Evolutionary conservation across 2,329 filamentous ascomycete species (phyloP).

Genomic region (Coniochaeta pulveracea): DNA sequence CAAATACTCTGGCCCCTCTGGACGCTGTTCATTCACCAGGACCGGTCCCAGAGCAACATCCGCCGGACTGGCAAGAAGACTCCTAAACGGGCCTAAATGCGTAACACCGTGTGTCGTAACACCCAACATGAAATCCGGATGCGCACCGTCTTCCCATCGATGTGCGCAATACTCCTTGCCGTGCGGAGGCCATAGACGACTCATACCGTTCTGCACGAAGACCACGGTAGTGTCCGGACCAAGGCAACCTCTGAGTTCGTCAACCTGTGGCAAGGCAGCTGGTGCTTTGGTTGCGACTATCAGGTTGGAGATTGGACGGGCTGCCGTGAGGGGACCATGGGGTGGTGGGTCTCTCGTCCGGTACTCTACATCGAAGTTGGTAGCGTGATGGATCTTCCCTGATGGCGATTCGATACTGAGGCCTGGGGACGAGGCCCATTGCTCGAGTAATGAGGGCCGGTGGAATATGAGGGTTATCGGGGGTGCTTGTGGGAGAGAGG

Average conservation of each 20-base stretch:
- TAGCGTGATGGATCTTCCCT: conserved; percentile 17
- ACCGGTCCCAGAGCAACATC: conserved; percentile 36
- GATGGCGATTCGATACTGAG: conserved; percentile 31
- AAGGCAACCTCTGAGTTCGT: conserved; percentile 48
- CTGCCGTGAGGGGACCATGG: no score
- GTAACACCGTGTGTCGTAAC: conserved; percentile 46
- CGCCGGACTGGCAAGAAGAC: conserved; percentile 39
- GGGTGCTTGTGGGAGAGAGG: conserved; percentile 45
- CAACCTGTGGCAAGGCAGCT: conserved; percentile 50
- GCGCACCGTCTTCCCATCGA: conserved; percentile 23
- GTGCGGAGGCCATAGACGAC: conserved; percentile 45
- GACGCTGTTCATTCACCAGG: conserved; percentile 13
- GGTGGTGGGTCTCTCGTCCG: conserved; percentile 44
- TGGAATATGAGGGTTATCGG: conserved; percentile 76
- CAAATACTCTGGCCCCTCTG: conserved; percentile 22
- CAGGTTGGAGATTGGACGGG: conserved; percentile 52
- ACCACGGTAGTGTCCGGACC: conserved; percentile 59
- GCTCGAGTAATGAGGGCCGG: conserved; percentile 33
- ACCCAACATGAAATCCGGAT: conserved; percentile 64
- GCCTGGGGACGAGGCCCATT: conserved; percentile 32
- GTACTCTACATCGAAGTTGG: conserved; percentile 39
- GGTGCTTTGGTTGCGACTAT: conserved; percentile 70
- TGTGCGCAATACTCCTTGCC: conserved; percentile 28
- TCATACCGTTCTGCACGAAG: conserved; percentile 85
- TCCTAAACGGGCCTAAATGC: conserved; percentile 36